Percentiles rank a stretch among this genome's conserved stretches.
phyloP scores from a whole-genome alignment of 2,329 filamentous ascomycete genomes.

The Akanthomyces lecanii region DNA sequence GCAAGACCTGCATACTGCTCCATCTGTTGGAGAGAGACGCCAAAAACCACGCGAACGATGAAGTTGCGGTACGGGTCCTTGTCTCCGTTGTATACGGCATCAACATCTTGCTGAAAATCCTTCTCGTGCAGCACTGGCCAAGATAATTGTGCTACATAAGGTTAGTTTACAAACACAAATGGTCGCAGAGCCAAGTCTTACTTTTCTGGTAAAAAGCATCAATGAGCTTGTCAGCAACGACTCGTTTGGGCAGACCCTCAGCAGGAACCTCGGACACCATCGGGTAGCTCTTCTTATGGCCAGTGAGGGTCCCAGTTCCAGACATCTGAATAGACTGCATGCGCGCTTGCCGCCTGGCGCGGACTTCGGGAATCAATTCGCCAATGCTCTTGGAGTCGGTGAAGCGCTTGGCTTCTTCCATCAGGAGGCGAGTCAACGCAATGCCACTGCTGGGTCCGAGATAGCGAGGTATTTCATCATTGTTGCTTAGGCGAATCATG shows the following conservation, averaged over 20 bases:
- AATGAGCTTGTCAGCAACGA: conserved; percentile 72
- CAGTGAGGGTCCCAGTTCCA: conserved; percentile 42
- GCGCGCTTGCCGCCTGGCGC: conserved; percentile 50
- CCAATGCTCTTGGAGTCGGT: conserved; percentile 88
- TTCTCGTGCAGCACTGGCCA: conserved; percentile 84
- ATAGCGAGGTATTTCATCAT: conserved; percentile 82
- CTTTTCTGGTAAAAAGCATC: conserved; percentile 84
- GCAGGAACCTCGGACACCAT: conserved; percentile 84
- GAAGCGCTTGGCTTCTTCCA: conserved; percentile 94
- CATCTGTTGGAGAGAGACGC: conserved; percentile 90
- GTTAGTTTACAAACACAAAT: conserved; percentile 18
- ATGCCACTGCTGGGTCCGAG: conserved; percentile 93
- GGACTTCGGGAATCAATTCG: conserved; percentile 78
- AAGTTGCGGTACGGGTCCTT: conserved; percentile 82
- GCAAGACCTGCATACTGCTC: conserved; percentile 90
- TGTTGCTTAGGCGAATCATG: conserved; percentile 76
- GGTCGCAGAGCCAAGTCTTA: conserved; percentile 34
- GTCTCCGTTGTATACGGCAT: conserved; percentile 74
- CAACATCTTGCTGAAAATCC: conserved; percentile 68
- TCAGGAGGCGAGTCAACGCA: conserved; percentile 87
- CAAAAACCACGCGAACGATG: conserved; percentile 83
- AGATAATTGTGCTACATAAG: conserved; percentile 70
- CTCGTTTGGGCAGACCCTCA: conserved; percentile 65
- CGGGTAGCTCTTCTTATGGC: conserved; percentile 80
- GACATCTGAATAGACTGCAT: conserved; percentile 58